Evolutionary conservation across 768 basidiomycete genomes (phyloP).

Genomic region (Lactarius trivialis): DNA sequence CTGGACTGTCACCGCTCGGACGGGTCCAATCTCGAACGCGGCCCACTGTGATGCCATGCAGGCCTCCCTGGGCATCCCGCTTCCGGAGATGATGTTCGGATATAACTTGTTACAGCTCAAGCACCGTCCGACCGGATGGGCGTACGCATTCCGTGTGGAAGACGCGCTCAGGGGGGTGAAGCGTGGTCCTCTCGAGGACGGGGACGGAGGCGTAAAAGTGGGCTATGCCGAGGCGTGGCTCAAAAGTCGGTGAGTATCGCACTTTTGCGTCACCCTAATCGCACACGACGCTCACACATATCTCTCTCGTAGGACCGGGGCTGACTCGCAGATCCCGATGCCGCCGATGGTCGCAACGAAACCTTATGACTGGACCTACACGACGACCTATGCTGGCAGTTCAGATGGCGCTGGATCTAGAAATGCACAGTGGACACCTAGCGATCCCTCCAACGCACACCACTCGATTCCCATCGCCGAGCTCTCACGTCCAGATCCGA

Average conservation of each 20-base stretch:
- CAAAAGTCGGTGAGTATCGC: slow-evolving; percentile 62
- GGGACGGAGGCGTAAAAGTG: slow-evolving; percentile 91
- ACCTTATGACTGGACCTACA: slow-evolving; percentile 98
- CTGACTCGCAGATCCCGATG: slow-evolving; percentile 56
- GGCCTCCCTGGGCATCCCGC: slow-evolving; percentile 58
- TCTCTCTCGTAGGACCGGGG: slow-evolving; percentile 53
- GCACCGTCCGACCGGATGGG: slow-evolving; percentile 60
- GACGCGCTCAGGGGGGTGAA: slow-evolving; percentile 68
- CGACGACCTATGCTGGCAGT: slow-evolving; percentile 77
- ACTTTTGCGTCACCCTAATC: background rate
- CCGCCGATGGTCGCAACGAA: slow-evolving; percentile 71
- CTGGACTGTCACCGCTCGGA: slow-evolving; percentile 67
- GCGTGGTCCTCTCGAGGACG: slow-evolving; percentile 64
- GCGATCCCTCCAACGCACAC: slow-evolving; percentile 47
- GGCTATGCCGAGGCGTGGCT: slow-evolving; percentile 94
- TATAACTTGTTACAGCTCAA: slow-evolving; percentile 66
- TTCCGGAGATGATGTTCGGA: slow-evolving; percentile 98
- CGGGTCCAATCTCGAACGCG: slow-evolving; percentile 76
- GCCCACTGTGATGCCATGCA: slow-evolving; percentile 66
- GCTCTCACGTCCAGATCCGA: slow-evolving; percentile 86
- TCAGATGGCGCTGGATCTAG: slow-evolving; percentile 22
- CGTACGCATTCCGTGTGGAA: slow-evolving; percentile 57
- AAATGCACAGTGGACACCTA: slow-evolving; percentile 41
- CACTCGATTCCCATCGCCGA: slow-evolving; percentile 80
- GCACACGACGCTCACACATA: background rate